phyloP scores from a whole-genome alignment of 106 monocot genomes.

The Vanilla planifolia region DNA sequence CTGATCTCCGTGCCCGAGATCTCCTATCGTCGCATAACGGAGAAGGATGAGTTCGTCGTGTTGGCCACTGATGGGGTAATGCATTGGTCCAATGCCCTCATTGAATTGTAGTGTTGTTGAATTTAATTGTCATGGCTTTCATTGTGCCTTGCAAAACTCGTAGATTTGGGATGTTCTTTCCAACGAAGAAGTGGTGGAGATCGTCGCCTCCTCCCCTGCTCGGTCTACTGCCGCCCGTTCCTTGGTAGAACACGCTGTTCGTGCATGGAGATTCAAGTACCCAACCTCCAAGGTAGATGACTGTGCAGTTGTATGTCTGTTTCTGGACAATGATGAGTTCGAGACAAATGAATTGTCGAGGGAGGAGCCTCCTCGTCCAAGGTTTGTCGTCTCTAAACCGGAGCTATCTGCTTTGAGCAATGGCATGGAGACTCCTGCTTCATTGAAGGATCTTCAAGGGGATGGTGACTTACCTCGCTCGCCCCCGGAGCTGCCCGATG shows the following conservation, averaged over 20 bases:
- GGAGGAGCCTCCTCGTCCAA: too few species aligned
- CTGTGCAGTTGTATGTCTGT: slow-evolving; percentile 20
- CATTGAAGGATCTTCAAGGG: background rate
- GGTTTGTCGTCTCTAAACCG: too few species aligned
- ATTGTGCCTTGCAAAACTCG: background rate
- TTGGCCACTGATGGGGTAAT: slow-evolving; percentile 72
- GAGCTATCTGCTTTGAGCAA: too few species aligned
- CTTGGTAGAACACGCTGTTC: slow-evolving; percentile 35
- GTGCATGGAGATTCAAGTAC: slow-evolving; percentile 18
- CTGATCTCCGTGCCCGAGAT: slow-evolving; percentile 47
- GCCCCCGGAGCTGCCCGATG: background rate
- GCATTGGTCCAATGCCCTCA: background rate
- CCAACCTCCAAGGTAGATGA: slow-evolving; percentile 13
- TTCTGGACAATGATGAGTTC: slow-evolving; percentile 9
- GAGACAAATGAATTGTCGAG: background rate
- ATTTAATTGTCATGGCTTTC: too few species aligned
- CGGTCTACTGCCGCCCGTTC: slow-evolving; percentile 31
- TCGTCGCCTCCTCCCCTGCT: slow-evolving; percentile 32
- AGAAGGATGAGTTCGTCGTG: slow-evolving; percentile 54
- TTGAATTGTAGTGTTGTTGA: background rate
- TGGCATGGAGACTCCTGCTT: too few species aligned
- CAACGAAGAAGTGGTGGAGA: slow-evolving; percentile 37
- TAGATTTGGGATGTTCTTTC: slow-evolving; percentile 60
- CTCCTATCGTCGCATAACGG: slow-evolving; percentile 42
- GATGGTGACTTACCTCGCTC: background rate